These are phyloP conservation scores for Lichtheimia ramosa DNA, from an alignment of 371 early-diverging fungal species.

Conservation along the genomic window DNA sequence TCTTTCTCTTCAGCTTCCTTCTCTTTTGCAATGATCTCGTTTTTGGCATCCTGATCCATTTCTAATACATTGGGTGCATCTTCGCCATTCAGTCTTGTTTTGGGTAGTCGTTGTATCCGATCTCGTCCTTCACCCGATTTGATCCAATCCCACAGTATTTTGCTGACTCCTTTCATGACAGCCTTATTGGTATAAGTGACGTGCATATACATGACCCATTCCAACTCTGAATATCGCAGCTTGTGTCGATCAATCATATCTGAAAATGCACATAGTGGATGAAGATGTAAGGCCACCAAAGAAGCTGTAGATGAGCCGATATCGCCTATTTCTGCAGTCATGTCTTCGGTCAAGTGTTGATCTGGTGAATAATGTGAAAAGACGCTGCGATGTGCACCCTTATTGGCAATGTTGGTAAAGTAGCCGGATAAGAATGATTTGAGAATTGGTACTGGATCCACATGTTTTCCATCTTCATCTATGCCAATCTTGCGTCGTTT, in stretches of 20 bases:
- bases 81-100: conserved; percentile 41
- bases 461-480: conserved; percentile 16
- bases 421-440: conserved; percentile 73
- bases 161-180: conserved; percentile 67
- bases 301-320: conserved; percentile 24
- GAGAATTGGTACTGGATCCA: conserved; percentile 60
- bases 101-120: conserved; percentile 33
- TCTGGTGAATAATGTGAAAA: conserved; percentile 77
- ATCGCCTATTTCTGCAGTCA: conserved; percentile 15
- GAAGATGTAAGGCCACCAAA: conserved; percentile 66
- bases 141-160: conserved; percentile 58
- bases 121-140: conserved; percentile 36
- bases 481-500: conserved; percentile 20
- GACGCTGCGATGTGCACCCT: conserved; percentile 59
- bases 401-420: conserved; percentile 76
- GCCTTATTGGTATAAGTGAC: conserved; percentile 67
- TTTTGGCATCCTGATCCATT: conserved; percentile 25
- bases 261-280: conserved; percentile 63
- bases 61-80: conserved; percentile 33
- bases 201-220: conserved; percentile 81
- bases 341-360: conserved; percentile 28
- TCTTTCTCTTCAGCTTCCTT: conserved; percentile 7
- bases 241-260: conserved; percentile 46
- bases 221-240: conserved; percentile 49
- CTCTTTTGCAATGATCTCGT: conserved; percentile 11